These are phyloP conservation scores for Chloranthus sessilifolius DNA, from an alignment of 164 flowering plant species.

Conservation along the genomic window DNA sequence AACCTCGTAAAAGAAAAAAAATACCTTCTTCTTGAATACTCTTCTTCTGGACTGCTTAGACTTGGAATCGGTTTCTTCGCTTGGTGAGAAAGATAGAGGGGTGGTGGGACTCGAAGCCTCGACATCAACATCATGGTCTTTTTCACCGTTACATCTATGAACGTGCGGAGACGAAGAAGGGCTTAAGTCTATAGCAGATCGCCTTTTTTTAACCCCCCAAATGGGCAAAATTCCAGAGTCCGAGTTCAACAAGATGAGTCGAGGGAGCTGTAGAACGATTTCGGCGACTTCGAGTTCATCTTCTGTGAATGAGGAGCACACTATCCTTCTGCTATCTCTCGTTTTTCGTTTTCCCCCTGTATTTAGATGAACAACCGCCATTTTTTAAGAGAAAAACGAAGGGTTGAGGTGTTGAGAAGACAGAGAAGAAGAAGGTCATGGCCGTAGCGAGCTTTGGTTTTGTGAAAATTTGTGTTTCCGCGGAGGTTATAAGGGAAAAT, in stretches of 20 bases:
- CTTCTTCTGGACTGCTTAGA: constrained; percentile 17
- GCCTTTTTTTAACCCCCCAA: constrained; percentile 39
- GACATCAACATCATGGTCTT: constrained; percentile 4
- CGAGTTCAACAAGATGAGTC: neutral
- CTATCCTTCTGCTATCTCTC: neutral
- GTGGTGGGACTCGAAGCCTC: constrained; percentile 38
- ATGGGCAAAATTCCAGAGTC: neutral
- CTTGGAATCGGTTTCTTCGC: constrained; percentile 32
- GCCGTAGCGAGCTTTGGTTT: neutral
- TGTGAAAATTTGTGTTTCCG: neutral
- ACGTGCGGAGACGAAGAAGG: neutral
- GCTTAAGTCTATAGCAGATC: constrained; percentile 22
- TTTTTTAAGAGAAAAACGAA: neutral
- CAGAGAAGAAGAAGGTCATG: neutral
- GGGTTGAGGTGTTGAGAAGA: neutral
- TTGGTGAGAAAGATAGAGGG: constrained; percentile 41
- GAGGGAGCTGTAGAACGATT: constrained; percentile 22
- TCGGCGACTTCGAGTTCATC: constrained; percentile 14
- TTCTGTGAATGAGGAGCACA: constrained; percentile 5
- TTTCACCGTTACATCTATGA: neutral
- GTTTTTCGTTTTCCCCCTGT: neutral
- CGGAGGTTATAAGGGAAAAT: constrained; percentile 4
- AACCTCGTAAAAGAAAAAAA: neutral
- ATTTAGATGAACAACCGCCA: neutral
- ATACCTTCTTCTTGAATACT: constrained; percentile 25